Conservation (phyloP, 208 protist species). For the Herpetomonas tarakana region DNA sequence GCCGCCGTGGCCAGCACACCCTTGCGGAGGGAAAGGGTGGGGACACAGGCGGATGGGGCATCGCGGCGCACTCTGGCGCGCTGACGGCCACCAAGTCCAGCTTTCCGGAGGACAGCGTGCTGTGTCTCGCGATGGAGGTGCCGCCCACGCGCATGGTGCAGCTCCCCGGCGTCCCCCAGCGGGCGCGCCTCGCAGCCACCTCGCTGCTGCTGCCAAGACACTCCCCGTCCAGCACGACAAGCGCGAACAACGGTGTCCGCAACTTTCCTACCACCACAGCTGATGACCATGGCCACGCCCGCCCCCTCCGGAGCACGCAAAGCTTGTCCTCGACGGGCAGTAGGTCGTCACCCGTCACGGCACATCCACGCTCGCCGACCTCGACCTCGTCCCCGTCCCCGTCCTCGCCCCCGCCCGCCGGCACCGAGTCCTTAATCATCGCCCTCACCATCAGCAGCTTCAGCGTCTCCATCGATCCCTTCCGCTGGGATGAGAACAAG, state of each 20-base stretch:
- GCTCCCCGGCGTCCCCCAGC: slow-evolving; percentile 11
- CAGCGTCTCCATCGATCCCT: slow-evolving; percentile 71
- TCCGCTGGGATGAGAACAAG: slow-evolving; percentile 41
- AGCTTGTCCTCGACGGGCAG: neutral
- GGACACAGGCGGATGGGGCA: neutral
- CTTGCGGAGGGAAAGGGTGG: neutral
- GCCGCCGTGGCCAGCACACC: neutral
- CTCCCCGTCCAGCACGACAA: slow-evolving; percentile 1
- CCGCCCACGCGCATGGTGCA: slow-evolving; percentile 16
- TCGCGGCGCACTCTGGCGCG: neutral
- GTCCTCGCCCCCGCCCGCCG: neutral
- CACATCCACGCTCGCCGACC: too few relatives aligned
- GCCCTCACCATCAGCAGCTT: slow-evolving; percentile 63
- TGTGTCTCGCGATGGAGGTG: slow-evolving; percentile 28
- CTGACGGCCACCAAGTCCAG: neutral
- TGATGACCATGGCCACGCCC: neutral
- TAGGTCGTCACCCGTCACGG: neutral
- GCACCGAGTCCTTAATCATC: neutral
- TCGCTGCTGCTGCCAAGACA: slow-evolving; percentile 14
- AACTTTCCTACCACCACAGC: neutral
- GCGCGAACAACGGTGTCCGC: neutral
- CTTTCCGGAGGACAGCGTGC: slow-evolving; percentile 41
- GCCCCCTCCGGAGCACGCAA: neutral
- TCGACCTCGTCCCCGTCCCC: neutral
- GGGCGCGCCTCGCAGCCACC: slow-evolving; percentile 4